Evolutionary conservation across 2,329 filamentous ascomycete genomes (phyloP).

Genomic region (Fusarium ambrosium): DNA sequence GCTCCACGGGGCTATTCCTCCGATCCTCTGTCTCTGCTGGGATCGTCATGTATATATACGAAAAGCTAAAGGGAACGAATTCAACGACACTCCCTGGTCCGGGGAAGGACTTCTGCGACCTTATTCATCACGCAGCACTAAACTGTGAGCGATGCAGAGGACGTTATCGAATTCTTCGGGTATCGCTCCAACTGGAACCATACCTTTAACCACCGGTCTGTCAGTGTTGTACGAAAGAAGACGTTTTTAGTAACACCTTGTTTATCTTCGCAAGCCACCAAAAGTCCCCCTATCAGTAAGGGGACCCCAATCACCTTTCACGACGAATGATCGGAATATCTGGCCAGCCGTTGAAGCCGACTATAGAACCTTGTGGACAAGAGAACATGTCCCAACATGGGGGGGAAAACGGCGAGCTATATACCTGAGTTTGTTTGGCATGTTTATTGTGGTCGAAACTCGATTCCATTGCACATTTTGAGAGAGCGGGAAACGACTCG

Average conservation of each 20-base stretch:
- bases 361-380: background rate
- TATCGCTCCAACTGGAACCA: background rate
- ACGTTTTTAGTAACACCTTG: background rate
- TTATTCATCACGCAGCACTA: background rate
- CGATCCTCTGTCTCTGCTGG: background rate
- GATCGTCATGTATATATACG: background rate
- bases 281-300: background rate
- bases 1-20: accelerated
- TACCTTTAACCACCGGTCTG: background rate
- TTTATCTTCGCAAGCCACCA: background rate
- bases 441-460: background rate
- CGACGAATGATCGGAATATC: background rate
- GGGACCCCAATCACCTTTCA: no score
- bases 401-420: background rate
- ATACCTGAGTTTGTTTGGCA: background rate
- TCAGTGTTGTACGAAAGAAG: background rate
- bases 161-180: background rate
- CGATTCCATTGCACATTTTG: background rate
- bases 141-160: background rate
- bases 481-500: background rate
- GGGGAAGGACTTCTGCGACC: background rate
- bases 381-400: background rate
- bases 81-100: background rate
- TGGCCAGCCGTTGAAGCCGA: background rate
- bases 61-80: background rate